These are phyloP conservation scores for Penicillium steckii DNA, from an alignment of 495 filamentous ascomycete genomes.

Conservation along the genomic window DNA sequence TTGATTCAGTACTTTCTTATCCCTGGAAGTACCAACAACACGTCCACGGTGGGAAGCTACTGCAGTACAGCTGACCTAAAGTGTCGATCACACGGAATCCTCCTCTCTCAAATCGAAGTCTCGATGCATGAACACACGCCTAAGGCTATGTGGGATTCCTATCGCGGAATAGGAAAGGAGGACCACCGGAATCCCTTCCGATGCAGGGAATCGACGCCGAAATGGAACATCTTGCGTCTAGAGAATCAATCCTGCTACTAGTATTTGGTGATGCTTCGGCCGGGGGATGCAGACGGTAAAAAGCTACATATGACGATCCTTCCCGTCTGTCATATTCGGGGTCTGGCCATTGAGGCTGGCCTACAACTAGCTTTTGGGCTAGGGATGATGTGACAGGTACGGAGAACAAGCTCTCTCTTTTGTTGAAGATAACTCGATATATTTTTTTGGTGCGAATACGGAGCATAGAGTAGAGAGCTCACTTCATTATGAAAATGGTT, in stretches of 20 bases:
- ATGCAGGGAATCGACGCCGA: background rate
- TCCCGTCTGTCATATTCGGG: constrained; percentile 9
- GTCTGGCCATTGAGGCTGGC: background rate
- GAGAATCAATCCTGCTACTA: background rate
- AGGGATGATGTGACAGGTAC: background rate
- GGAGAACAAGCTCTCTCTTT: background rate
- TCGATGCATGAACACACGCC: background rate
- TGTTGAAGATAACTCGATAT: background rate
- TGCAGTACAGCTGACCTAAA: background rate
- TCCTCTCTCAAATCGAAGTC: background rate
- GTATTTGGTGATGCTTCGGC: constrained; percentile 2
- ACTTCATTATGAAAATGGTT: too few relatives aligned
- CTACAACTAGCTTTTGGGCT: background rate
- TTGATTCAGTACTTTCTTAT: background rate
- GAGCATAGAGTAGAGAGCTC: background rate
- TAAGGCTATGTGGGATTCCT: background rate
- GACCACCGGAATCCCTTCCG: background rate
- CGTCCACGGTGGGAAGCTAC: background rate
- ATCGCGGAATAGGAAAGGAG: background rate
- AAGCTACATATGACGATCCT: background rate
- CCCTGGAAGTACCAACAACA: background rate
- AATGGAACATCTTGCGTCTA: background rate
- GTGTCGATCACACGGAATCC: background rate
- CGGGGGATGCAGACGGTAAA: background rate
- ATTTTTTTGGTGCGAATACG: background rate